A percentile compares a stretch with the other conserved stretches of the same genome.
These are phyloP conservation scores for Fusarium sp. DNA, from an alignment of 2,329 filamentous ascomycete genomes.

Conservation along the genomic window DNA sequence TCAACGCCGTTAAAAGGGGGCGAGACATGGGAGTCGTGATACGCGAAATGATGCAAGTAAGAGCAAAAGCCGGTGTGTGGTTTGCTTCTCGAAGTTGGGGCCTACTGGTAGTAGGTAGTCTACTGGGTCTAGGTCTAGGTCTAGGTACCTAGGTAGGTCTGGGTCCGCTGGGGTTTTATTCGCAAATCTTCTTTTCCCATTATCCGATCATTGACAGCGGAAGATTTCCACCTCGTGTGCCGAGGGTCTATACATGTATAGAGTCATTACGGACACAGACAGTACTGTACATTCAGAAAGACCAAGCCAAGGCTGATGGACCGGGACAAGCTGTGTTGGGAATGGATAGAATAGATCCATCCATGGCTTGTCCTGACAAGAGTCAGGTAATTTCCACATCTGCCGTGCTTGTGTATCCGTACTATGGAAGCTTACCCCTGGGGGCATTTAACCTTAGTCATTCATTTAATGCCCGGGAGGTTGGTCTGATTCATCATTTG, in stretches of 20 bases:
- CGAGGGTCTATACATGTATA: not conserved
- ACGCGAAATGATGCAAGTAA: conserved; percentile 39
- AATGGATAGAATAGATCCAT: not conserved
- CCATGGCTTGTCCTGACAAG: conserved; percentile 13
- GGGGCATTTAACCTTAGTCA: conserved; percentile 14
- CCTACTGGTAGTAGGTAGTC: conserved; percentile 1
- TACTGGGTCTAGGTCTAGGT: not conserved
- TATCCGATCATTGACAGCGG: conserved; percentile 17
- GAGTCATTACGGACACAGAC: not conserved
- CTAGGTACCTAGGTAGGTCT: too few species aligned
- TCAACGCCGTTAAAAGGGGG: conserved; percentile 29
- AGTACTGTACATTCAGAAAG: not conserved
- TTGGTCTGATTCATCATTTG: conserved; percentile 8
- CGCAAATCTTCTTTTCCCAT: conserved; percentile 10
- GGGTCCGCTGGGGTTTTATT: not conserved
- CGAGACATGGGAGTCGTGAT: conserved; percentile 26
- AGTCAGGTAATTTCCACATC: conserved; percentile 36
- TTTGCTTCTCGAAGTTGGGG: conserved; percentile 29
- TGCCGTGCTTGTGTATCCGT: conserved; percentile 12
- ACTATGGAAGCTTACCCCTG: conserved; percentile 26
- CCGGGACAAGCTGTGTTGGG: not conserved
- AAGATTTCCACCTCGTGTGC: not conserved
- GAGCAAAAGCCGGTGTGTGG: conserved; percentile 7
- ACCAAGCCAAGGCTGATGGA: conserved; percentile 19
- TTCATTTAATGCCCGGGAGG: conserved; percentile 2